Base-by-base conservation (phyloP, 2,329 filamentous ascomycete species). In the Shiraia bambusicola region DNA sequence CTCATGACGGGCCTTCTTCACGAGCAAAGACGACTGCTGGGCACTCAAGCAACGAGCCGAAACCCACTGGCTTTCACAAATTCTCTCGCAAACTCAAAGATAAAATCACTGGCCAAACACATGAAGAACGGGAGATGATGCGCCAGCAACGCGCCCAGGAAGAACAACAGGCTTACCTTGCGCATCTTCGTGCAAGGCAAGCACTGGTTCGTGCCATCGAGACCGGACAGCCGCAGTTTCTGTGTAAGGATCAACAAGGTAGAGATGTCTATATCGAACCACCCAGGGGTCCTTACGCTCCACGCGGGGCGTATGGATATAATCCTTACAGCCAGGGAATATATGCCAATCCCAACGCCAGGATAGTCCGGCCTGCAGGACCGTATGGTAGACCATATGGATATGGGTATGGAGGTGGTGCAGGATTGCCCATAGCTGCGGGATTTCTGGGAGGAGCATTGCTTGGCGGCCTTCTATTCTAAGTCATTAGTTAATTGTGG, bases 81-180 rank as follows among this genome's bases (percentile, higher is more conserved):
- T 71, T 81, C 15, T 79, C 78, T 1, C 73, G 80, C 41, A 77
- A 74, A 38, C 65, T 84, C 49, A 83, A 83, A 58, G 79, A 83
- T 62, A 78, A 76, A 50, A 52, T 83, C 12, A 84, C 81, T 0
- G 67, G 71, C 12, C 76, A 73, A 4, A 81, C 79, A 3, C 80
- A 83, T 58, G 67, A 74, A 16, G 67, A 83, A 55, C 76, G 80
- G 16, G 73, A 74, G 37, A 58, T 60, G 5, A 67, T 72, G 17
- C 72, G 80, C 4, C 51, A 52, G 2, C 59, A 66, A 24, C 72
- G 78, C 17, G 78, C 71, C 1, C 69, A 75, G 39, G 66, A 75
- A 24, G 80, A 83, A 59, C 69, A 64, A 3, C 60, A 71, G 31
- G 69, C 72, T n/a, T 82, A 82, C 55, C 63, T 74, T 26, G 71